Conservation (phyloP, 2,329 filamentous ascomycete species). For the Pyrenochaeta sp. region DNA sequence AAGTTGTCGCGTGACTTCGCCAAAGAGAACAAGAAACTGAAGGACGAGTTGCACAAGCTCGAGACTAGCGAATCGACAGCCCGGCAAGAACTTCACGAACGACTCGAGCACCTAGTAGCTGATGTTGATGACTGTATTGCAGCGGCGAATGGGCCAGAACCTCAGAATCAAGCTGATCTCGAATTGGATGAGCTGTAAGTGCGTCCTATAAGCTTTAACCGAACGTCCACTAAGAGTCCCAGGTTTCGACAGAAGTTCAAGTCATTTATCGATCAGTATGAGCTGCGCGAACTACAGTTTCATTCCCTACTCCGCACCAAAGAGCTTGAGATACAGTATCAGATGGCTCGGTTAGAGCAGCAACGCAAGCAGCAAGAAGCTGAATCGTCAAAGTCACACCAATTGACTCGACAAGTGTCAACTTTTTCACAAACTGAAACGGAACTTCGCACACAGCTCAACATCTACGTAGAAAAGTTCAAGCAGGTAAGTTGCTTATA, state of each 20-base stretch:
- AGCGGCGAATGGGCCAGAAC: constrained; percentile 80
- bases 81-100: constrained; percentile 82
- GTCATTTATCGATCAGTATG: constrained; percentile 95
- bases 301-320: constrained; percentile 91
- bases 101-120: constrained; percentile 79
- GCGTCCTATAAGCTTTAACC: not conserved
- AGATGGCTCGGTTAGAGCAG: constrained; percentile 86
- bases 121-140: constrained; percentile 90
- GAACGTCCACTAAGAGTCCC: constrained; percentile 21
- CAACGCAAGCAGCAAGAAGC: constrained; percentile 88
- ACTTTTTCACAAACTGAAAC: constrained; percentile 96
- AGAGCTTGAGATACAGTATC: constrained; percentile 92
- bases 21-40: constrained; percentile 97
- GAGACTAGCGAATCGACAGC: constrained; percentile 86
- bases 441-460: constrained; percentile 91
- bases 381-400: constrained; percentile 80
- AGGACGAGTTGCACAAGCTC: constrained; percentile 88
- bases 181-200: constrained; percentile 88
- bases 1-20: constrained; percentile 94
- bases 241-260: constrained; percentile 81
- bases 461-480: constrained; percentile 99
- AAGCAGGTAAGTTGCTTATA: constrained; percentile 78
- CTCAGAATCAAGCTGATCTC: constrained; percentile 79
- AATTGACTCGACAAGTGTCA: constrained; percentile 89
- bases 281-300: constrained; percentile 93